phyloP scores from a whole-genome alignment of 805 yeast genomes.

The Schizosaccharomyces lindneri region DNA sequence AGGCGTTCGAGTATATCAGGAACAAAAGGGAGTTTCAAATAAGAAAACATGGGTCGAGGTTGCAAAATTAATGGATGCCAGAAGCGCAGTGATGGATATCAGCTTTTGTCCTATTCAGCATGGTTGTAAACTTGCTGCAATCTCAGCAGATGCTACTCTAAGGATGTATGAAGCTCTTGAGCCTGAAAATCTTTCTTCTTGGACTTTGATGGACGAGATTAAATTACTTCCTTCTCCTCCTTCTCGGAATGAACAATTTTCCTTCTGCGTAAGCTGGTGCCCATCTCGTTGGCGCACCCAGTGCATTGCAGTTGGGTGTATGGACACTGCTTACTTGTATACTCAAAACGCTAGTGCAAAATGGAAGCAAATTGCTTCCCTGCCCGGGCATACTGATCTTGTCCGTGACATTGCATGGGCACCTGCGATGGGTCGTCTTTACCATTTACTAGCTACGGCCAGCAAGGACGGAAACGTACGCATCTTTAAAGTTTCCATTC shows the following conservation, averaged over 20 bases:
- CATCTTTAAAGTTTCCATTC: slow-evolving; percentile 37
- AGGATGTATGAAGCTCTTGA: slow-evolving; percentile 27
- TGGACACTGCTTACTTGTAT: slow-evolving; percentile 66
- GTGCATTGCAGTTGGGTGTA: slow-evolving; percentile 45
- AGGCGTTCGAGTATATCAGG: slow-evolving; percentile 78
- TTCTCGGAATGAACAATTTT: slow-evolving; percentile 5
- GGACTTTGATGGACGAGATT: slow-evolving; percentile 56
- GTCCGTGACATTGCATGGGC: slow-evolving; percentile 89
- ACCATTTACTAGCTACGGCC: slow-evolving; percentile 77
- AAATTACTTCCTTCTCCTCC: slow-evolving; percentile 11
- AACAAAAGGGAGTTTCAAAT: slow-evolving; percentile 16
- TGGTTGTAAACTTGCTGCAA: slow-evolving; percentile 6
- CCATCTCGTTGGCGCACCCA: slow-evolving; percentile 15
- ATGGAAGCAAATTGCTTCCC: slow-evolving; percentile 12
- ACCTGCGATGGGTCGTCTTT: slow-evolving; percentile 18
- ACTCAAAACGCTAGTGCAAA: slow-evolving; percentile 25
- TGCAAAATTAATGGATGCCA: slow-evolving; percentile 1
- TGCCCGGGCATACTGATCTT: slow-evolving; percentile 51
- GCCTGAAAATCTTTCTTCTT: slow-evolving; percentile 55
- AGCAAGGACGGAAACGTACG: slow-evolving; percentile 86
- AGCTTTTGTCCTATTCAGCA: slow-evolving; percentile 7
- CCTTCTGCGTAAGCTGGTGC: slow-evolving; percentile 7
- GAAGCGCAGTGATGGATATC: slow-evolving; percentile 7
- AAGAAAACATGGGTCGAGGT: not conserved
- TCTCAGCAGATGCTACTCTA: slow-evolving; percentile 6